Percentiles rank a stretch among this genome's conserved stretches.
phyloP scores from a whole-genome alignment of 495 filamentous ascomycete genomes.

The Thermothielavioides terrestris region DNA sequence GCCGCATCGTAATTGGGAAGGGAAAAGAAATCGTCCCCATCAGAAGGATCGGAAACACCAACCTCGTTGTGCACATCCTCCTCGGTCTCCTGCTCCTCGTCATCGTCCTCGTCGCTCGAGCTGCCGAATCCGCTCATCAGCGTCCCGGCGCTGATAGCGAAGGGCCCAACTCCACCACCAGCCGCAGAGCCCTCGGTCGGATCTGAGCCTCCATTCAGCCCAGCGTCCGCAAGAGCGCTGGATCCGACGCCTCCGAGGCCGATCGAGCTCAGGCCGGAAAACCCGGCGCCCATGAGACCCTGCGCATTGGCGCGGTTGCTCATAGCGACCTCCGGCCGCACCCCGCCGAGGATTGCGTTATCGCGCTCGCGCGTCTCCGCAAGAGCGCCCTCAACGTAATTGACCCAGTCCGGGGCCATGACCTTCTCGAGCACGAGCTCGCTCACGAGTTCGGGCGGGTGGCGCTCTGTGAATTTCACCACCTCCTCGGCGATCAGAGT shows the following conservation, averaged over 20 bases:
- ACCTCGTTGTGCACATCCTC: slow-evolving; percentile 50
- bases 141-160: slow-evolving; percentile 56
- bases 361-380: slow-evolving; percentile 93
- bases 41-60: slow-evolving; percentile 23
- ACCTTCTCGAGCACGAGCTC: slow-evolving; percentile 81
- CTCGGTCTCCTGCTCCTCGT: slow-evolving; percentile 84
- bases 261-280: slow-evolving; percentile 36
- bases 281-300: slow-evolving; percentile 32
- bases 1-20: not conserved
- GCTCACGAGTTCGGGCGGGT: slow-evolving; percentile 79
- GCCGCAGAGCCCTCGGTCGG: slow-evolving; percentile 57
- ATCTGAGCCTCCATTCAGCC: slow-evolving; percentile 65
- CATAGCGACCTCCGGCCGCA: slow-evolving; percentile 78
- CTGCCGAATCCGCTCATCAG: slow-evolving; percentile 91
- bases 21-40: not conserved
- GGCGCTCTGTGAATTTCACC: slow-evolving; percentile 94
- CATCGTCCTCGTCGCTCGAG: slow-evolving; percentile 93
- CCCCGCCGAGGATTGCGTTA: slow-evolving; percentile 96
- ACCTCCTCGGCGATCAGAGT: slow-evolving; percentile 98
- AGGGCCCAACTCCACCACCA: slow-evolving; percentile 55
- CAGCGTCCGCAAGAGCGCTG: slow-evolving; percentile 67
- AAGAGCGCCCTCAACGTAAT: slow-evolving; percentile 90
- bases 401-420: slow-evolving; percentile 78
- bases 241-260: slow-evolving; percentile 46
- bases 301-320: slow-evolving; percentile 31